These are phyloP conservation scores for Diutina mesorugosa DNA, from an alignment of 1,139 yeast genomes.

Conservation along the genomic window DNA sequence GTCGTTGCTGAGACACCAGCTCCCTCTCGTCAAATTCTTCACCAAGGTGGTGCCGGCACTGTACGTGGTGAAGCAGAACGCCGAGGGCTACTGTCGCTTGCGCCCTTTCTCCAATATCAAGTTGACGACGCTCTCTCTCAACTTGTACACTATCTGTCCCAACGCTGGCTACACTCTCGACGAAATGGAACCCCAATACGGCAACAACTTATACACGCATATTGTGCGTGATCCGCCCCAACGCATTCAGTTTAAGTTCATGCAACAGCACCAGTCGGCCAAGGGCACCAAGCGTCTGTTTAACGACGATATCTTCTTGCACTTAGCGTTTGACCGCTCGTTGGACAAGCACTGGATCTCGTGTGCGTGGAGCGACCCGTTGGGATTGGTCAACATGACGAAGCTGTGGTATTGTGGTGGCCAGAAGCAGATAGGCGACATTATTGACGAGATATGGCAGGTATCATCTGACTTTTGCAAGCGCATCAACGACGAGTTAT, in stretches of 20 bases:
- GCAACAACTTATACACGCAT: constrained; percentile 21
- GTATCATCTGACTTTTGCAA: constrained; percentile 25
- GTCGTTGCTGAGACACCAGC: constrained; percentile 23
- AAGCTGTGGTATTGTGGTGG: constrained; percentile 50
- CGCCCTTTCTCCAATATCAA: constrained; percentile 36
- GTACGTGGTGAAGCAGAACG: constrained; percentile 24
- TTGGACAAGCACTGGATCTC: constrained; percentile 74
- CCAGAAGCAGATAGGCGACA: constrained; percentile 11
- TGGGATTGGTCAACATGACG: constrained; percentile 49
- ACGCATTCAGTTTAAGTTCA: constrained; percentile 38
- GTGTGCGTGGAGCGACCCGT: constrained; percentile 85
- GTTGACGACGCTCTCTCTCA: constrained; percentile 40
- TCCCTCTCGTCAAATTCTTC: constrained; percentile 33
- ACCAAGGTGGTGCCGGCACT: constrained; percentile 47
- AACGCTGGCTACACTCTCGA: constrained; percentile 4
- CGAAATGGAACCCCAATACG: background rate
- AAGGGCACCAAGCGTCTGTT: constrained; percentile 9
- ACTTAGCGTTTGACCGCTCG: constrained; percentile 76
- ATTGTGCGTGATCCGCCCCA: constrained; percentile 34
- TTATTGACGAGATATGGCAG: constrained; percentile 29
- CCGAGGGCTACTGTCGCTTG: constrained; percentile 21
- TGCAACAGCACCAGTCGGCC: constrained; percentile 13
- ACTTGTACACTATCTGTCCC: constrained; percentile 52
- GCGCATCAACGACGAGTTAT: constrained; percentile 20
- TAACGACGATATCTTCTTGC: constrained; percentile 64